Conservation (phyloP, 2,329 filamentous ascomycete species). For the Epichloe uncinata region DNA sequence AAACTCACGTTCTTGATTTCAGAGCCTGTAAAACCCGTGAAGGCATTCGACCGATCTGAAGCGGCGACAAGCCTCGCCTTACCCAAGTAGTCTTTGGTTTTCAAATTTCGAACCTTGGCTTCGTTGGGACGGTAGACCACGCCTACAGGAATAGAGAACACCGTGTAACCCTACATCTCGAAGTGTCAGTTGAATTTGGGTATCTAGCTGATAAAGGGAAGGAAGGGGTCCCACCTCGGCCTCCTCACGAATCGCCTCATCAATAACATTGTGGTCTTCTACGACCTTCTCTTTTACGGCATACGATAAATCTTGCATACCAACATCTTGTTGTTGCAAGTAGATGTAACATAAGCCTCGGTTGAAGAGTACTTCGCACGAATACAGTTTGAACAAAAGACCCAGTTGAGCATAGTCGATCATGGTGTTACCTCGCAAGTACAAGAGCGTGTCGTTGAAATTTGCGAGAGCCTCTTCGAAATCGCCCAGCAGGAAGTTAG, state of each 20-base stretch:
- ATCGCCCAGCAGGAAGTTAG: slow-evolving; percentile 92
- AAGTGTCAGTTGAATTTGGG: not conserved
- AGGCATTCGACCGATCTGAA: slow-evolving; percentile 66
- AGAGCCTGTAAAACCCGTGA: slow-evolving; percentile 67
- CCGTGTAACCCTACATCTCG: slow-evolving; percentile 71
- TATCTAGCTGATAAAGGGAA: not conserved
- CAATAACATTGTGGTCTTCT: slow-evolving; percentile 92
- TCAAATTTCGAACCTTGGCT: slow-evolving; percentile 95
- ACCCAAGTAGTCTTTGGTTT: slow-evolving; percentile 93
- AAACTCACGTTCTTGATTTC: slow-evolving; percentile 61
- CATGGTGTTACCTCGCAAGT: slow-evolving; percentile 87
- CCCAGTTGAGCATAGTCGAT: slow-evolving; percentile 97
- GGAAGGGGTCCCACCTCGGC: slow-evolving; percentile 54
- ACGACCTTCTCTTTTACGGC: slow-evolving; percentile 94
- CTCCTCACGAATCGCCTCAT: slow-evolving; percentile 86
- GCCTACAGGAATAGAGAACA: slow-evolving; percentile 95
- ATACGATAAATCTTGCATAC: slow-evolving; percentile 80
- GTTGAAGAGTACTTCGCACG: slow-evolving; percentile 96
- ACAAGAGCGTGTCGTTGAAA: slow-evolving; percentile 95
- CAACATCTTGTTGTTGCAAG: slow-evolving; percentile 77
- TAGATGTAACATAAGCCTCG: slow-evolving; percentile 96
- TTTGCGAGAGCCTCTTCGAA: slow-evolving; percentile 96
- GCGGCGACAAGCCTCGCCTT: slow-evolving; percentile 90
- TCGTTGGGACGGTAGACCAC: slow-evolving; percentile 93
- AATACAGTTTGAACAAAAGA: slow-evolving; percentile 90